phyloP scores from a whole-genome alignment of 805 yeast species.

The Suhomyces tanzawaensis region DNA sequence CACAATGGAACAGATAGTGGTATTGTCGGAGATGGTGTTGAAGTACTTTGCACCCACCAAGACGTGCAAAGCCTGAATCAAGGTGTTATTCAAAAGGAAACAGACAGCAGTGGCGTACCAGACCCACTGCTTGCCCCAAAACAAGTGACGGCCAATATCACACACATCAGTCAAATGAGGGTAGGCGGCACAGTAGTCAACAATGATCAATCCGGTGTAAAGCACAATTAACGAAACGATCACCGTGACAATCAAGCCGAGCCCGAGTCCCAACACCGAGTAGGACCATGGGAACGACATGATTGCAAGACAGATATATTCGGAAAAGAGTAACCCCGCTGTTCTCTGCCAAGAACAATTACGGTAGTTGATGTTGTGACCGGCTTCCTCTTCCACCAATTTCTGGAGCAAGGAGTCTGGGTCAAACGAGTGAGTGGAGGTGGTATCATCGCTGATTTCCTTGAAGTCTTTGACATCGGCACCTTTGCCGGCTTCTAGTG shows the following conservation, averaged over 20 bases:
- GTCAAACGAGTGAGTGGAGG: constrained; percentile 3
- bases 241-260: constrained; percentile 54
- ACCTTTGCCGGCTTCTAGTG: background rate
- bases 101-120: constrained; percentile 59
- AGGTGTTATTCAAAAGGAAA: constrained; percentile 52
- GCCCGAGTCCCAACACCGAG: constrained; percentile 56
- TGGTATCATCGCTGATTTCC: background rate
- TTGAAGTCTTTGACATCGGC: background rate
- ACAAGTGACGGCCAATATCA: constrained; percentile 57
- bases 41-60: constrained; percentile 59
- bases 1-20: constrained; percentile 50
- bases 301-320: constrained; percentile 60
- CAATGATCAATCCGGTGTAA: constrained; percentile 55
- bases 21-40: constrained; percentile 49
- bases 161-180: constrained; percentile 54
- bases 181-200: constrained; percentile 52
- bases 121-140: constrained; percentile 49
- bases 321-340: constrained; percentile 58
- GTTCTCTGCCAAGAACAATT: constrained; percentile 59
- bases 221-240: constrained; percentile 50
- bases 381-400: constrained; percentile 14
- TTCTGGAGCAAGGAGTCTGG: constrained; percentile 15
- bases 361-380: constrained; percentile 42
- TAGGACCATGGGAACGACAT: constrained; percentile 69
- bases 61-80: constrained; percentile 59